Evolutionary conservation across 768 basidiomycete species (phyloP), one percentile per base, ranked within the genome.

Genomic region (Pholiota conissans): DNA sequence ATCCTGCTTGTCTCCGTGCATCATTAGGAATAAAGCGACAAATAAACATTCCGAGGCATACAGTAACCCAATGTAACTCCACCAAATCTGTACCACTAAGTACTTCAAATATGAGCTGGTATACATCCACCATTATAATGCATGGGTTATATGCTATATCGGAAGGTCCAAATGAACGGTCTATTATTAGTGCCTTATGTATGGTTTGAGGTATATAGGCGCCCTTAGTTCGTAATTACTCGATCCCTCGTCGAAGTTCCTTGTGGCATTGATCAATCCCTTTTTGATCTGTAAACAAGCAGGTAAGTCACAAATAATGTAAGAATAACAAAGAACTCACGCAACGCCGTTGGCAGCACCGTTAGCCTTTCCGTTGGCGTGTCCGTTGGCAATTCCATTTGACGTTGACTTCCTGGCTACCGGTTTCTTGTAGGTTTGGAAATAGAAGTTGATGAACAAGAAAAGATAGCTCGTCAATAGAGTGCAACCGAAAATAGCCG

Each of bases 401-500:
- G 73, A 68, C 52, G 69, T 62, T 30, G 74, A 74, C 69, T 83
- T 84, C 57, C 81, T 81, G 8, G 71, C 59, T 48, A 57, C 70
- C 30, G 87, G 82, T 69, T 86, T 87, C 77, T 86, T 86, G 78
- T 92, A 91, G 27, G 90, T 91, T 71, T 88, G 84, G 67, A 93
- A 81, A 75, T 94, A 94, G 76, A 94, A 94, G 73, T 93, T 92
- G 81, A 98, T 93, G 81, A 99, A 98, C 57, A 99, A 84, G 65
- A 87, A 84, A 53, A 99, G 86, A 76, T 98, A 98, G 67, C 84
- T 89, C 26, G 93, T 90, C 64, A 99, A 81, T 47, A 99, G 82
- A 22, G 73, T 84, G 69, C 95, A 97, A 48, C 95, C 97, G 57
- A 96, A 89, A 57, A 94, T 58, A 2, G 97, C 97, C 53, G 96